Conservation (phyloP, 2,329 filamentous ascomycete species). For the Colletotrichum karsti region DNA sequence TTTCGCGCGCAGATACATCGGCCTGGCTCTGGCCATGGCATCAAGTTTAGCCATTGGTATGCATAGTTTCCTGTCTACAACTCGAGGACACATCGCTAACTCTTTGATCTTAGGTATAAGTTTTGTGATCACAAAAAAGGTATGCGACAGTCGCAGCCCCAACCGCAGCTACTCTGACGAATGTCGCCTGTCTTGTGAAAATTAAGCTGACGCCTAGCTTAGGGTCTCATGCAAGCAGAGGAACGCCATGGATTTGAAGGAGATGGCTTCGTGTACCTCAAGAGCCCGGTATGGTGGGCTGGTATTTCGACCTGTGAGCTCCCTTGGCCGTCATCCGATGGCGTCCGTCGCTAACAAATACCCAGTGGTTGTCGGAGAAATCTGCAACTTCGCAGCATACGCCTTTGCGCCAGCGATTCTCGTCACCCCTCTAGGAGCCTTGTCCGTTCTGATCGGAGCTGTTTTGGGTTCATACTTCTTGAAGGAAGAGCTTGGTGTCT, state of each 20-base stretch:
- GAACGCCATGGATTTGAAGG: constrained; percentile 95
- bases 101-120: constrained; percentile 73
- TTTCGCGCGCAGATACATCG: constrained; percentile 70
- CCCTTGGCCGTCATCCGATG: background rate
- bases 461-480: constrained; percentile 96
- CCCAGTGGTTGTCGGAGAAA: constrained; percentile 87
- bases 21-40: constrained; percentile 77
- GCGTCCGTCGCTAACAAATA: background rate
- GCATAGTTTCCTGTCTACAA: background rate
- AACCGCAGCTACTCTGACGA: background rate
- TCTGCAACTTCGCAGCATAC: constrained; percentile 98
- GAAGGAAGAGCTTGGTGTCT: constrained; percentile 85
- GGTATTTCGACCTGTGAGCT: constrained; percentile 86
- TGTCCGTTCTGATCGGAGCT: constrained; percentile 94
- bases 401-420: constrained; percentile 99
- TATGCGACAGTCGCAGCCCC: constrained; percentile 48
- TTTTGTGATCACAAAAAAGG: constrained; percentile 99
- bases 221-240: constrained; percentile 91
- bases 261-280: constrained; percentile 93
- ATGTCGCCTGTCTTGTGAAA: constrained; percentile 1
- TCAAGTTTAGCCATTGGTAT: constrained; percentile 81
- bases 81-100: constrained; percentile 30
- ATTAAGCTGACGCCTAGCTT: constrained; percentile 32
- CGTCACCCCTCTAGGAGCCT: constrained; percentile 91
- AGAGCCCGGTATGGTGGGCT: constrained; percentile 97